Percentiles rank a stretch among this genome's conserved stretches.
phyloP scores from a whole-genome alignment of 176 grass and related monocot species.

The Saccharum officinarum region DNA sequence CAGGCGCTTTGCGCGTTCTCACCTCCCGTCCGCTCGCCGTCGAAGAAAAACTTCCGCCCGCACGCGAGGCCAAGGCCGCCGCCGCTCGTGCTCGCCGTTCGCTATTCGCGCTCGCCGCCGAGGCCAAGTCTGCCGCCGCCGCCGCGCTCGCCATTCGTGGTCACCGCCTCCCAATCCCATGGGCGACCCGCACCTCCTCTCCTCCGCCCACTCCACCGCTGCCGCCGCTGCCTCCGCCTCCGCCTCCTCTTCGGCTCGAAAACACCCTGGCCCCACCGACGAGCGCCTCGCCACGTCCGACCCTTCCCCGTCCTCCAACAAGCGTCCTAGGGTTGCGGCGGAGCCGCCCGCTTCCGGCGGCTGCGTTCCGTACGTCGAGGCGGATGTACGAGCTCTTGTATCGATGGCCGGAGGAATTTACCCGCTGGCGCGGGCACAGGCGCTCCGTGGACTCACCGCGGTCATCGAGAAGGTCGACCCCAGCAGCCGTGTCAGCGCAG shows the following conservation, averaged over 20 bases:
- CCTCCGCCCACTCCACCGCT: neutral
- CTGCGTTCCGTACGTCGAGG: neutral
- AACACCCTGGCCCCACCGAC: constrained; percentile 18
- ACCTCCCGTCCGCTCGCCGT: no score
- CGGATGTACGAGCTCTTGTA: constrained; percentile 46
- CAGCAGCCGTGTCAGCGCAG: constrained; percentile 5
- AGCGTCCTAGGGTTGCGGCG: constrained; percentile 46
- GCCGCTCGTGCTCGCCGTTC: no score
- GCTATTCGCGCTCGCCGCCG: no score
- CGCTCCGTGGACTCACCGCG: constrained; percentile 50
- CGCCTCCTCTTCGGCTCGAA: neutral
- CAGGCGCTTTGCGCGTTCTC: no score
- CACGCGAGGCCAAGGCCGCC: no score
- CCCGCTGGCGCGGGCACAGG: constrained; percentile 54
- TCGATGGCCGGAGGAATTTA: constrained; percentile 62
- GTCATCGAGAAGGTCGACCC: constrained; percentile 46
- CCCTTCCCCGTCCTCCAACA: constrained; percentile 8
- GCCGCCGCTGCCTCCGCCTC: neutral
- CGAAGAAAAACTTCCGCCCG: no score
- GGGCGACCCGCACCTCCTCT: constrained; percentile 7
- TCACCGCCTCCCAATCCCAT: neutral
- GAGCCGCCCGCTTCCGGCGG: constrained; percentile 19
- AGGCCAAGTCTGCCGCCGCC: no score
- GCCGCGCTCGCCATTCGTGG: no score
- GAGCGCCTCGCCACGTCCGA: constrained; percentile 1